phyloP scores from a whole-genome alignment of 495 filamentous ascomycete species.

The Podospora pseudopauciseta region DNA sequence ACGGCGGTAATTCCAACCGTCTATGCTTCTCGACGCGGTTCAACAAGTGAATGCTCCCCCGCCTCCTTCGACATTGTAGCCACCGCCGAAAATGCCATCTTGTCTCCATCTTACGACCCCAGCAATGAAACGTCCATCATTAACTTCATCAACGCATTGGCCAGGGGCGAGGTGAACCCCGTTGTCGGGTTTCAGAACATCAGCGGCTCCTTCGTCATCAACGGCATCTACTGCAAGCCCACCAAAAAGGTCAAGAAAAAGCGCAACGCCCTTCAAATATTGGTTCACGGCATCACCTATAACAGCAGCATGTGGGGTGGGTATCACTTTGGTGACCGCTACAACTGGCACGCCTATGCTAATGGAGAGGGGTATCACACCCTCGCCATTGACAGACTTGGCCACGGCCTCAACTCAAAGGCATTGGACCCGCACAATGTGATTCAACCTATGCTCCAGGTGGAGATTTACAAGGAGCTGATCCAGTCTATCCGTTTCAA shows the following conservation, averaged over 20 bases:
- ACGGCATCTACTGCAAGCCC: constrained; percentile 20
- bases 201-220: constrained; percentile 13
- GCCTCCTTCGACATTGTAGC: not conserved
- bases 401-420: not conserved
- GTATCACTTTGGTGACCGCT: constrained; percentile 10
- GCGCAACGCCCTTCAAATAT: constrained; percentile 18
- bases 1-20: not conserved
- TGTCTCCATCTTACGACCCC: not conserved
- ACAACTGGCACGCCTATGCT: constrained; percentile 22
- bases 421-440: not conserved
- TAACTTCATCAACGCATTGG: not conserved
- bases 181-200: not conserved
- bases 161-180: not conserved
- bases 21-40: not conserved
- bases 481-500: not conserved
- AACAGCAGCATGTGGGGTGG: constrained; percentile 23
- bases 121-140: not conserved
- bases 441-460: not conserved
- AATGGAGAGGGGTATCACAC: constrained; percentile 23
- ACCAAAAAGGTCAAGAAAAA: not conserved
- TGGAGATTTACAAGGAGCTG: not conserved
- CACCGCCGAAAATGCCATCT: not conserved
- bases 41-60: not conserved
- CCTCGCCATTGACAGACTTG: constrained; percentile 25
- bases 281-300: constrained; percentile 29